Evolutionary conservation across 495 filamentous ascomycete genomes (phyloP).

Genomic region (Stereocaulon alpinum): DNA sequence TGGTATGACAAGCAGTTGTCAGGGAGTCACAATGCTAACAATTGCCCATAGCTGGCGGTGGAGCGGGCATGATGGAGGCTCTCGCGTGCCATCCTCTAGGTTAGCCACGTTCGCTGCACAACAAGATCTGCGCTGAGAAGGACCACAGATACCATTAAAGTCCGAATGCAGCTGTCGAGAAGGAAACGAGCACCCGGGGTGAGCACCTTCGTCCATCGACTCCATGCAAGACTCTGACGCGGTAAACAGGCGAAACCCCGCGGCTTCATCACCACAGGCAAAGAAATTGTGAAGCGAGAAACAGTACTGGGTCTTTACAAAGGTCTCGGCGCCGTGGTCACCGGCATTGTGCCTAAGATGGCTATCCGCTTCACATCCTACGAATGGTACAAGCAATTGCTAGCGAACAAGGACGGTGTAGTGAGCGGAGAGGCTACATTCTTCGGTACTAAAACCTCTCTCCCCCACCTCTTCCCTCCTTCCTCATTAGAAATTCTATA

Average conservation of each 20-base stretch:
- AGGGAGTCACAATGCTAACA: conserved; percentile 22
- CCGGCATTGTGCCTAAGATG: conserved; percentile 98
- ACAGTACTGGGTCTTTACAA: conserved; percentile 92
- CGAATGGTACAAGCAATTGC: conserved; percentile 80
- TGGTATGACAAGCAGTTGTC: conserved; percentile 42
- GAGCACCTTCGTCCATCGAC: conserved; percentile 23
- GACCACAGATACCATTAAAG: conserved; percentile 83
- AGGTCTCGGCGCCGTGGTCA: conserved; percentile 88
- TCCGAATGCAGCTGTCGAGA: conserved; percentile 96
- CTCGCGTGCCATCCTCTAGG: conserved; percentile 92
- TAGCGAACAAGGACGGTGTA: conserved; percentile 56
- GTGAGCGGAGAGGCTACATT: conserved; percentile 74
- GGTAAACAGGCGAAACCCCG: conserved; percentile 53
- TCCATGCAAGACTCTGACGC: conserved; percentile 13
- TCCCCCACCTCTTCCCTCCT: too few relatives aligned
- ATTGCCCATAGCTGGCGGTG: conserved; percentile 70
- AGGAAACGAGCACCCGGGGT: conserved; percentile 74
- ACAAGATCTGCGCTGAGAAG: neutral
- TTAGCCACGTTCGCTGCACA: conserved; percentile 32
- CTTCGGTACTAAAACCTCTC: conserved; percentile 48
- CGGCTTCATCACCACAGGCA: conserved; percentile 79
- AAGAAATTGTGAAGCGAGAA: conserved; percentile 79
- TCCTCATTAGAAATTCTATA: too few relatives aligned
- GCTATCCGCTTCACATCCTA: conserved; percentile 98
- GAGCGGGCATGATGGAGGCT: conserved; percentile 98